Percentiles rank a stretch among this genome's conserved stretches.
These are phyloP conservation scores for Alternaria alternata DNA, from an alignment of 2,329 filamentous ascomycete genomes.

Conservation along the genomic window DNA sequence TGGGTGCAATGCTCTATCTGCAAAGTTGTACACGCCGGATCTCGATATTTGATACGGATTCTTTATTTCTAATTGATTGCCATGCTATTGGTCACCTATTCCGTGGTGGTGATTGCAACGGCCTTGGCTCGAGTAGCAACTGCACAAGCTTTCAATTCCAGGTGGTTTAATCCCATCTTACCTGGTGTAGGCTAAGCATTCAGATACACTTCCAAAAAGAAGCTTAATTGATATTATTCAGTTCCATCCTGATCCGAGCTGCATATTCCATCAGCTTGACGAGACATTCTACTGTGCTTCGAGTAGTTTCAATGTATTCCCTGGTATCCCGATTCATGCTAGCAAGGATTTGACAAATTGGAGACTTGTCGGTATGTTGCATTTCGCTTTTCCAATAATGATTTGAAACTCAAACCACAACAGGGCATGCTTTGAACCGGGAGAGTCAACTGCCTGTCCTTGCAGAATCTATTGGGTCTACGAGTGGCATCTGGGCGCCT, in stretches of 20 bases:
- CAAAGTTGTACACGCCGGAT: not conserved
- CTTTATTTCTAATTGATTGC: no score
- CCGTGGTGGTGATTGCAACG: not conserved
- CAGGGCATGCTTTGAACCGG: slow-evolving; percentile 48
- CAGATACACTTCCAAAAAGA: not conserved
- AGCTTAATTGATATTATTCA: not conserved
- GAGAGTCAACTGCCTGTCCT: slow-evolving; percentile 52
- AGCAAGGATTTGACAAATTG: slow-evolving; percentile 62
- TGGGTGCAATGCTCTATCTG: not conserved
- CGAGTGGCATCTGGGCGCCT: slow-evolving; percentile 53
- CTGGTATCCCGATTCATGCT: slow-evolving; percentile 62
- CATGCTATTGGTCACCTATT: not conserved
- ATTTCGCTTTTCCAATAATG: not conserved
- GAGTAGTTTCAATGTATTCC: slow-evolving; percentile 63
- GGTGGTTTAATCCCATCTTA: slow-evolving; percentile 56
- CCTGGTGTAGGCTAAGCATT: slow-evolving; percentile 46
- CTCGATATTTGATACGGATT: not conserved
- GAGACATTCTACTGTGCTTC: slow-evolving; percentile 62
- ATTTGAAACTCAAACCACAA: not conserved
- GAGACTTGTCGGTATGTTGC: slow-evolving; percentile 52
- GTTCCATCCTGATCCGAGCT: slow-evolving; percentile 61
- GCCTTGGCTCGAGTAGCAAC: not conserved
- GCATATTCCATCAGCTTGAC: slow-evolving; percentile 53
- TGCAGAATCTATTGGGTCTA: slow-evolving; percentile 41
- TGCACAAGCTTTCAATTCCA: slow-evolving; percentile 11